These are phyloP conservation scores for Excoecaria cochinchinensis DNA, from an alignment of 345 rosid genomes.

Conservation along the genomic window DNA sequence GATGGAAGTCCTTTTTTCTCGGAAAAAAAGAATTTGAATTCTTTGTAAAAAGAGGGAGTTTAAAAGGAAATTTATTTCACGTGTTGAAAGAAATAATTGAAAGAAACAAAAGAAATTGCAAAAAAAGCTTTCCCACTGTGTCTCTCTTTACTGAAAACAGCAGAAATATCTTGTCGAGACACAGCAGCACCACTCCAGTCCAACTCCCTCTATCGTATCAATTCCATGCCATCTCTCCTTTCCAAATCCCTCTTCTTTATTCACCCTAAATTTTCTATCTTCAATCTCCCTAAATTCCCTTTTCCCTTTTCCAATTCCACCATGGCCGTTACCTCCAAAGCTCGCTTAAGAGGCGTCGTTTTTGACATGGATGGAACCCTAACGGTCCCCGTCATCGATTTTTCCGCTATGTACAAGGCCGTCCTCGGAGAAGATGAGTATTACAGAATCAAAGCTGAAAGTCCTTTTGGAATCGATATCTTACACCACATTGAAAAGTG, in stretches of 20 bases:
- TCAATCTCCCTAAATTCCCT: slow-evolving; percentile 16
- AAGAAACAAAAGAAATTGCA: no score
- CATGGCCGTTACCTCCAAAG: slow-evolving; percentile 17
- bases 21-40: no score
- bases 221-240: slow-evolving; percentile 26
- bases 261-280: neutral
- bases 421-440: slow-evolving; percentile 85
- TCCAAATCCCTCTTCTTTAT: slow-evolving; percentile 28
- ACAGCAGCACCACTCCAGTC: neutral
- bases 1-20: no score
- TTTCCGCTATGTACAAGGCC: slow-evolving; percentile 77
- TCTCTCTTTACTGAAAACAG: no score
- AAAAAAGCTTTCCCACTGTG: no score
- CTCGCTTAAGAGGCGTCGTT: slow-evolving; percentile 28
- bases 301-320: slow-evolving; percentile 24
- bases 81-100: no score
- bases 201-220: neutral
- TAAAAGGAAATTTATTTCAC: no score
- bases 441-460: slow-evolving; percentile 58
- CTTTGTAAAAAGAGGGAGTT: no score
- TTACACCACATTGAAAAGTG: slow-evolving; percentile 74
- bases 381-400: slow-evolving; percentile 88
- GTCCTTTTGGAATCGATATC: slow-evolving; percentile 78
- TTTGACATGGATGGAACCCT: slow-evolving; percentile 69
- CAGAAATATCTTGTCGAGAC: no score